Evolutionary conservation across 2,329 filamentous ascomycete species (phyloP).

Genomic region (Microdochium paspali): DNA sequence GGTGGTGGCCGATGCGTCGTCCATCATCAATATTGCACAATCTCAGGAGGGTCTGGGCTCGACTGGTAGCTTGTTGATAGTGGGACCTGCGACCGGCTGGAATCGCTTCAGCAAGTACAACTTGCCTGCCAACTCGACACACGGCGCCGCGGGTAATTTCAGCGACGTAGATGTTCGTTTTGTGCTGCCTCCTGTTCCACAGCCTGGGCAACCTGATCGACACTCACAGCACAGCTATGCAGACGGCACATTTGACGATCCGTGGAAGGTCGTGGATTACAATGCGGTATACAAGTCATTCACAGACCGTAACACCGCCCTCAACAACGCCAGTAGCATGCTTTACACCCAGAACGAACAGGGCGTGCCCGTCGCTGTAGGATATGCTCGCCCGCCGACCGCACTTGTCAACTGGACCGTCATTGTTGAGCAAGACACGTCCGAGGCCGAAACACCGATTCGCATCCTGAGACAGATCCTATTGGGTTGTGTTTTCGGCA

Average conservation of each 20-base stretch:
- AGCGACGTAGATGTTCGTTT: constrained; percentile 42
- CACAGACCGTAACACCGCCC: constrained; percentile 32
- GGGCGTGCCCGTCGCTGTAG: constrained; percentile 61
- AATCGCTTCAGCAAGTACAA: constrained; percentile 50
- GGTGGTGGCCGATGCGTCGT: constrained; percentile 58
- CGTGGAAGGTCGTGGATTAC: constrained; percentile 53
- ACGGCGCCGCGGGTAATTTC: constrained; percentile 24
- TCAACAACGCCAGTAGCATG: constrained; percentile 60
- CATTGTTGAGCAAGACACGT: constrained; percentile 64
- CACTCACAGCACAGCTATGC: constrained; percentile 34
- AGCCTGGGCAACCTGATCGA: constrained; percentile 30
- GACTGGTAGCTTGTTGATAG: constrained; percentile 60
- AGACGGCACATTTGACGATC: constrained; percentile 29
- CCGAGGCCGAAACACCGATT: constrained; percentile 71
- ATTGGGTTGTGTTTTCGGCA: constrained; percentile 77
- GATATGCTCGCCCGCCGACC: constrained; percentile 62
- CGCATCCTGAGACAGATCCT: constrained; percentile 68
- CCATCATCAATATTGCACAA: constrained; percentile 51
- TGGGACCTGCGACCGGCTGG: constrained; percentile 56
- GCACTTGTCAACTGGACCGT: constrained; percentile 73
- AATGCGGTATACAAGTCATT: constrained; percentile 55
- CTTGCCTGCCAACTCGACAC: constrained; percentile 37
- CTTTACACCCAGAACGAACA: constrained; percentile 68
- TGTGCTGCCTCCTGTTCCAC: constrained; percentile 44
- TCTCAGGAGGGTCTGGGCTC: constrained; percentile 61